Evolutionary conservation across 306 rosid species (phyloP).

Genomic region (Dryas alaskensis): DNA sequence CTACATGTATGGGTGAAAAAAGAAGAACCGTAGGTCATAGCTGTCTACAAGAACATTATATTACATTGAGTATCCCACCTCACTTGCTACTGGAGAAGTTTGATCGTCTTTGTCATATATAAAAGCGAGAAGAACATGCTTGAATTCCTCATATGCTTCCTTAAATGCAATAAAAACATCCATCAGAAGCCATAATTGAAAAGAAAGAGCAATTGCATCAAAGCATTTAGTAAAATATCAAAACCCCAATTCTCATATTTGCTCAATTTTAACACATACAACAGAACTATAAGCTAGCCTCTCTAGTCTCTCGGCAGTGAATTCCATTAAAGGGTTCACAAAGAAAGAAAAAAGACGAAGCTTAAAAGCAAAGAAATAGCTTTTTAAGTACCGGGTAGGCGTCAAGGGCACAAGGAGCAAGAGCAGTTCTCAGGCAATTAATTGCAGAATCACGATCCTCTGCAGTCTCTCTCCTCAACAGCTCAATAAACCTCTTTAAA

Average conservation of each 20-base stretch:
- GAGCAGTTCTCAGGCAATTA: conserved; percentile 70
- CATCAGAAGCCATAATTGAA: conserved; percentile 30
- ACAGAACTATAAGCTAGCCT: neutral
- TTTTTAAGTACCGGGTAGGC: conserved; percentile 74
- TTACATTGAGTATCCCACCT: conserved; percentile 43
- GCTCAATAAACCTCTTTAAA: conserved; percentile 84
- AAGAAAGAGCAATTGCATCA: conserved; percentile 12
- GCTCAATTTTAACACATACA: neutral
- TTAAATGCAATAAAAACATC: conserved; percentile 48
- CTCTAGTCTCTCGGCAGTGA: neutral
- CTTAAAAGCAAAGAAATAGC: neutral
- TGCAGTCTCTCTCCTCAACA: conserved; percentile 70
- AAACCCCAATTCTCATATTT: neutral
- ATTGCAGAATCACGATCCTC: conserved; percentile 87
- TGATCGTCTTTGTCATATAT: conserved; percentile 84
- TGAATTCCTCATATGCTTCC: conserved; percentile 99
- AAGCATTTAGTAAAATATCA: neutral
- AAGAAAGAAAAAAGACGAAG: neutral
- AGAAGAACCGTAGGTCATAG: neutral
- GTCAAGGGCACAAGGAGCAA: conserved; percentile 97
- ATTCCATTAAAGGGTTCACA: neutral
- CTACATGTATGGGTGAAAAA: neutral
- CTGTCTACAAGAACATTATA: neutral
- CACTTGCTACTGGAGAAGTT: conserved; percentile 80
- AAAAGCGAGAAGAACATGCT: conserved; percentile 92